A percentile compares a stretch with the other conserved stretches of the same genome.
phyloP scores from a whole-genome alignment of 495 filamentous ascomycete genomes.

The Lasiosphaeria ovina region DNA sequence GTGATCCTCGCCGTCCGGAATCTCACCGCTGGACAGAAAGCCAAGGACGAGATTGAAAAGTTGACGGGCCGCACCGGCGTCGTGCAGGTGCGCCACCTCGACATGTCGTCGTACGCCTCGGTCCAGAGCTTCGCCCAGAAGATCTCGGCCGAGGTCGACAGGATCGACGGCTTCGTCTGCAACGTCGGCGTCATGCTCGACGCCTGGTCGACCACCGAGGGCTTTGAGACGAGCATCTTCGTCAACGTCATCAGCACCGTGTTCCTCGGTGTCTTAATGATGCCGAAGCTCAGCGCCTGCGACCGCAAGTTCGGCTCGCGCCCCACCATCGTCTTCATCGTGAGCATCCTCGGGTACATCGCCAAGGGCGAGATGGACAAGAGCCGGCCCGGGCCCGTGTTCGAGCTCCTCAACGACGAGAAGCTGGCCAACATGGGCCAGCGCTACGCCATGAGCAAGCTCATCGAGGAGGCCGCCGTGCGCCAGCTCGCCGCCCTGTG shows the following conservation, averaged over 20 bases:
- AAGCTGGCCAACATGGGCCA: too few relatives aligned
- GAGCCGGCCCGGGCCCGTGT: too few relatives aligned
- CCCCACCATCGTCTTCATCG: too few relatives aligned
- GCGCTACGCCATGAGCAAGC: too few relatives aligned
- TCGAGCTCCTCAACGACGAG: too few relatives aligned
- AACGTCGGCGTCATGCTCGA: conserved; percentile 40
- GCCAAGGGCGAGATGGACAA: too few relatives aligned
- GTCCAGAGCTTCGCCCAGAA: conserved; percentile 25
- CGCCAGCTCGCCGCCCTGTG: too few relatives aligned
- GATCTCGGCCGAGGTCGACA: conserved; percentile 23
- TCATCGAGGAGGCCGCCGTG: too few relatives aligned
- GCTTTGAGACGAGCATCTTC: conserved; percentile 46
- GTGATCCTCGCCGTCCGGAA: conserved; percentile 50
- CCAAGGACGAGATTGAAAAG: conserved; percentile 39
- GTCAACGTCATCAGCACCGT: conserved; percentile 53
- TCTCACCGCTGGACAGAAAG: conserved; percentile 37
- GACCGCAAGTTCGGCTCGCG: too few relatives aligned
- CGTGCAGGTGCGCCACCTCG: conserved; percentile 48
- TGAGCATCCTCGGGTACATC: too few relatives aligned
- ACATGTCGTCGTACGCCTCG: conserved; percentile 37
- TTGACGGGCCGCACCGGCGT: conserved; percentile 44
- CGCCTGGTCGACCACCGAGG: conserved; percentile 25
- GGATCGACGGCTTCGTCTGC: conserved; percentile 42
- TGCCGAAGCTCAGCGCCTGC: conserved; percentile 32
- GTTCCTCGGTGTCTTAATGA: conserved; percentile 44